phyloP scores from a whole-genome alignment of 768 basidiomycete species.

The Tulasnella sp. region DNA sequence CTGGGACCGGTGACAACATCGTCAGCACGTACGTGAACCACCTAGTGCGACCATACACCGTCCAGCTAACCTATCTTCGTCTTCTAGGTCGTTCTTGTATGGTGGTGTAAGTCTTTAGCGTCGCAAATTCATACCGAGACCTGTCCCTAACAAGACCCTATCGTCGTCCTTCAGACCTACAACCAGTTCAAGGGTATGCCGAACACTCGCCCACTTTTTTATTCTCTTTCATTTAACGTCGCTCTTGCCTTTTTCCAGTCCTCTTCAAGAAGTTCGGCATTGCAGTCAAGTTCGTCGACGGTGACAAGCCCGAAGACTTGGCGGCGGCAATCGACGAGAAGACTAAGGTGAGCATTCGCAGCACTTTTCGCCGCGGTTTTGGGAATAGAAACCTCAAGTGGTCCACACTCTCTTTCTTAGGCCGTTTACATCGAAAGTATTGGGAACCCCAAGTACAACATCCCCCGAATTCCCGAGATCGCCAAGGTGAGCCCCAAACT shows the following conservation, averaged over 20 bases:
- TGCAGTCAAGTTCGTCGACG: constrained; percentile 52
- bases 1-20: constrained; percentile 66
- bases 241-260: constrained; percentile 33
- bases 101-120: constrained; percentile 47
- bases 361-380: background rate
- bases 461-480: constrained; percentile 59
- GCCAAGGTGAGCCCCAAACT: constrained; percentile 44
- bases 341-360: constrained; percentile 39
- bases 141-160: background rate
- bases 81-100: constrained; percentile 51
- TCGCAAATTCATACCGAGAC: background rate
- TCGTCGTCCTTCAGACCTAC: constrained; percentile 42
- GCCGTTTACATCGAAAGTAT: constrained; percentile 70
- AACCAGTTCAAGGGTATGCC: constrained; percentile 59
- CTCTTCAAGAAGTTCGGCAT: constrained; percentile 64
- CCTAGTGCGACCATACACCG: background rate
- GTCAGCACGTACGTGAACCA: constrained; percentile 50
- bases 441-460: constrained; percentile 67
- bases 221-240: background rate
- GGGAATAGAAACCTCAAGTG: background rate
- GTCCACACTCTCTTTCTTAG: constrained; percentile 26
- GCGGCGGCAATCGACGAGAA: constrained; percentile 63
- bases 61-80: background rate
- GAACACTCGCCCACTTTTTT: background rate
- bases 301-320: constrained; percentile 49